Base-by-base conservation (phyloP, 768 basidiomycete genomes). In the Melanogaster broomeanus region DNA sequence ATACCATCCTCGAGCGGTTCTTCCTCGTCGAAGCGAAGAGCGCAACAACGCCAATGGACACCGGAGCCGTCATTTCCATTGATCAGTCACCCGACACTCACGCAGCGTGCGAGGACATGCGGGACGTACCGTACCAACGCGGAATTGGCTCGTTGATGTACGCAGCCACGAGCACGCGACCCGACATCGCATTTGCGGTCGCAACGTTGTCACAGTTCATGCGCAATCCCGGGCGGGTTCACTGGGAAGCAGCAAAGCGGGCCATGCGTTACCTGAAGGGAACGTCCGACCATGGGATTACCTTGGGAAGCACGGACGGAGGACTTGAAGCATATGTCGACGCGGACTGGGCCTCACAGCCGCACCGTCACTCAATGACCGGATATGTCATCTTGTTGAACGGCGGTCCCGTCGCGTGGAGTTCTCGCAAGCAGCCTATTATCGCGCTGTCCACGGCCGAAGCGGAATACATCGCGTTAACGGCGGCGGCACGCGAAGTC, bases 381-480 rank as follows among this genome's bases (percentile, higher is more conserved):
- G n/a, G n/a, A n/a, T n/a, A n/a, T n/a, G n/a, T n/a, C n/a, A n/a
- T n/a, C n/a, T n/a, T n/a, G n/a, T n/a, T n/a, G n/a, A n/a, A n/a
- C n/a, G n/a, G n/a, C n/a, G n/a, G n/a, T n/a, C n/a, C n/a, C n/a
- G 47, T 72, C 10, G 64, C 67, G 0, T 74, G 72, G 49, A 60
- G 59, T 21, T 70, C 72, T 0, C 65, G 69, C 42, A 65, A 71
- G 42, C 80, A 82, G 58, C 39, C 52, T 2, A 64, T 65, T 1
- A 63, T 77, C 21, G 60, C 78, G 0, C 56, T 66, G 0, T 80
- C 75, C 0, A 75, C 71, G 0, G 66, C 64, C 3, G 74, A 81
- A 55, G 72, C 75, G 0, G 77, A 80, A 62, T 79, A 76, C 58
- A 65, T 77, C 13, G 74, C 74, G 0, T 54, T 61, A 0, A 47